Evolutionary conservation across 805 yeast genomes (phyloP).

Genomic region (Metschnikowia vanudenii): DNA sequence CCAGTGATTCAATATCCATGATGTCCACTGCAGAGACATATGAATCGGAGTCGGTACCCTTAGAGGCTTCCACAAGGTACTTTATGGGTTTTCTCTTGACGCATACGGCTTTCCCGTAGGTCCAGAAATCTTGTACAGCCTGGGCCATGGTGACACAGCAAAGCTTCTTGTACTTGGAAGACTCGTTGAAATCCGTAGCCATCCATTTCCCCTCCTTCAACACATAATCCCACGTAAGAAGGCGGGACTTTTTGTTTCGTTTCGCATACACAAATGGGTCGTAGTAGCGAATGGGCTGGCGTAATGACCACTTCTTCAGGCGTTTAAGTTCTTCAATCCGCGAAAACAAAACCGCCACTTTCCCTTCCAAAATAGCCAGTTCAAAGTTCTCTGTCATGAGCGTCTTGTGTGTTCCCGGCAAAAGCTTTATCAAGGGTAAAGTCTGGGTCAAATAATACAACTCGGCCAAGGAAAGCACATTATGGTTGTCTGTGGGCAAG

Average conservation of each 20-base stretch:
- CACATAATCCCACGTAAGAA: constrained; percentile 69
- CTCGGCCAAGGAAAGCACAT: constrained; percentile 70
- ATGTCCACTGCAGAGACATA: neutral
- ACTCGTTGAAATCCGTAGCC: constrained; percentile 73
- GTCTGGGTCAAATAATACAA: constrained; percentile 85
- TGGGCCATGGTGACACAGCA: constrained; percentile 69
- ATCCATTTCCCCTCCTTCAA: constrained; percentile 83
- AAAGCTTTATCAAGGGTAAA: constrained; percentile 73
- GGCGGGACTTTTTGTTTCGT: constrained; percentile 26
- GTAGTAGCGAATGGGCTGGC: constrained; percentile 71
- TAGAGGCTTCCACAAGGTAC: constrained; percentile 13
- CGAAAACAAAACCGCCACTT: constrained; percentile 83
- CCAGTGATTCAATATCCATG: neutral
- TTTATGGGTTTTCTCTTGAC: constrained; percentile 50
- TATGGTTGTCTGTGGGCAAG: constrained; percentile 40
- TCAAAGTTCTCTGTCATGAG: constrained; percentile 83
- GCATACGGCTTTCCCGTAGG: constrained; percentile 64
- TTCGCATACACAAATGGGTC: constrained; percentile 56
- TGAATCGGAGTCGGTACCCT: neutral
- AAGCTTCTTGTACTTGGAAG: constrained; percentile 64
- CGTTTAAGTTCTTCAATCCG: constrained; percentile 90
- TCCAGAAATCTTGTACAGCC: constrained; percentile 77
- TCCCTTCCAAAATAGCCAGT: constrained; percentile 83
- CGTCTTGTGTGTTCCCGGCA: constrained; percentile 84
- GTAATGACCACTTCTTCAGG: constrained; percentile 83